A percentile compares a stretch with the other conserved stretches of the same genome.
These are phyloP conservation scores for Magnaporthiopsis incrustans DNA, from an alignment of 2,329 filamentous ascomycete genomes.

Conservation along the genomic window DNA sequence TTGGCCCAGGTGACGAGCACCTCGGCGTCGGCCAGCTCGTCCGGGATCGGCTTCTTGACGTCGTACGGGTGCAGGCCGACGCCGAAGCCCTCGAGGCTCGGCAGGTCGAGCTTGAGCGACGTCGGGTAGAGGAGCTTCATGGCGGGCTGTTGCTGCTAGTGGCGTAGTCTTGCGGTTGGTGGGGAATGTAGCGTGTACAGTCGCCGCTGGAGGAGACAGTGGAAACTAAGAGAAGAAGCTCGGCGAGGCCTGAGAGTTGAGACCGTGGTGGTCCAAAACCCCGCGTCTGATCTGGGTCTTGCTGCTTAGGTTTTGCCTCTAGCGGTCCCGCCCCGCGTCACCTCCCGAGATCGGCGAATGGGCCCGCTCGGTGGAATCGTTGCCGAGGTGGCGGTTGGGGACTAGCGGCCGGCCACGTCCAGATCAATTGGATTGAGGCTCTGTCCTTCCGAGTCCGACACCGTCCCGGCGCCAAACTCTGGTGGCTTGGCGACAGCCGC, in stretches of 20 bases:
- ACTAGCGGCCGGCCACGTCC: too few species aligned
- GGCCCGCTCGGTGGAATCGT: background rate
- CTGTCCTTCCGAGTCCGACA: too few species aligned
- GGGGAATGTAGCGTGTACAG: background rate
- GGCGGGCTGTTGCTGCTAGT: background rate
- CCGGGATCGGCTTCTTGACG: conserved; percentile 32
- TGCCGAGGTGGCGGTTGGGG: background rate
- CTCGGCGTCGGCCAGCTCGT: conserved; percentile 35
- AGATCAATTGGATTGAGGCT: too few species aligned
- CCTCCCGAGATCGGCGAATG: background rate
- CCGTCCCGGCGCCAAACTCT: too few species aligned
- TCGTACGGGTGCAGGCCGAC: conserved; percentile 29
- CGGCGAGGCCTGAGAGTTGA: too few species aligned
- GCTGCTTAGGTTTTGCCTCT: background rate
- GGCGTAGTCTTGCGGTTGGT: too few species aligned
- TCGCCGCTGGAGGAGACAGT: background rate
- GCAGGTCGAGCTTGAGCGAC: conserved; percentile 16
- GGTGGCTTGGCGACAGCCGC: too few species aligned
- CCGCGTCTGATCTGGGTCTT: background rate
- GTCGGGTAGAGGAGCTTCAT: conserved; percentile 20
- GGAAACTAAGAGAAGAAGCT: too few species aligned
- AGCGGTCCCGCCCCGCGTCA: background rate
- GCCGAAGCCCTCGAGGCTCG: conserved; percentile 16
- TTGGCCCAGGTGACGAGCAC: conserved; percentile 39
- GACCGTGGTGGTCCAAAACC: too few species aligned